Evolutionary conservation across 108 stramenopile genomes (phyloP), one percentile per base, ranked within the genome.

Genomic region (Stephanodiscus minutulus): DNA sequence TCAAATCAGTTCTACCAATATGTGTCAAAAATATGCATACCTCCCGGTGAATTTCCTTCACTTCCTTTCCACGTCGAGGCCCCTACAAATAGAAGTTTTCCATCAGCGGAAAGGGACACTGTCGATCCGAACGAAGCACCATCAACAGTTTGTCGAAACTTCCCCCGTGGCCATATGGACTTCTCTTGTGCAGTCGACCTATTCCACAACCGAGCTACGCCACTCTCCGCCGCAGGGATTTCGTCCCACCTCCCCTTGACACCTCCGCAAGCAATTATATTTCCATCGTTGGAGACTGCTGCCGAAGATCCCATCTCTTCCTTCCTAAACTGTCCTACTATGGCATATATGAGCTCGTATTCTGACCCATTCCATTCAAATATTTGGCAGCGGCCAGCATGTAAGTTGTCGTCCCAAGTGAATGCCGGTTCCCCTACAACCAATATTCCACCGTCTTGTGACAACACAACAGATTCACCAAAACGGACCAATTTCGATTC

Each of bases 381-480:
- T 7, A 52, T 7, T 20, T 24, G 1, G 50, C 50, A 52, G 22
- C 50, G 50, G 18, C 50, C 50, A 52, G 7, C 13, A 5, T 6
- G 3, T 7, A 6, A 7, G 22, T 52, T 52, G 50, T 21, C 20
- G 0, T 67, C 57, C 1, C 31, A 49, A 31, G 37, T 29, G 10
- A 2, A 7, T n/a, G 60, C 74, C 18, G 41, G 61, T 18, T 48
- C 58, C 3, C 74, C 74, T 24, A 58, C 64, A n/a, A 75, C 59
- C 50, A 75, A 54, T 15, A 52, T 41, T 27, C 47, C 37, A 21
- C 74, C 74, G 44, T 75, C 60, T 41, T 57, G 48, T 13, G 74
- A 75, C 5, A 75, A 37, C 20, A 60, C 66, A 41, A 76, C 61
- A 37, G 74, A 68, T 46, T 59, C 58, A 9, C 74, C 74, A 37